Conservation (phyloP, 2,329 filamentous ascomycete species). For the Aureobasidium sp. region DNA sequence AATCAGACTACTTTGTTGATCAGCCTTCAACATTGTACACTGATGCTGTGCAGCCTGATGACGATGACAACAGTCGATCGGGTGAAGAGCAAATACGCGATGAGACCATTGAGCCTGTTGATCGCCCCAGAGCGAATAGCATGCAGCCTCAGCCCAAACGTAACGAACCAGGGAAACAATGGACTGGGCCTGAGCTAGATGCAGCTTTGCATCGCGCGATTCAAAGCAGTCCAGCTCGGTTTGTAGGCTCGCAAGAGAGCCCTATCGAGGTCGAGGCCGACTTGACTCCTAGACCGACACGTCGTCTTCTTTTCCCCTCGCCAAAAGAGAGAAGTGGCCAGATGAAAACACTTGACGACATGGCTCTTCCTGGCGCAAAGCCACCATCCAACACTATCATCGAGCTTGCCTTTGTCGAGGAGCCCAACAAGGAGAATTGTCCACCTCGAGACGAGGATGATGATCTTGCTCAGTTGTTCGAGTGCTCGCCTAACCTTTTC, state of each 20-base stretch:
- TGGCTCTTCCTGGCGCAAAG: conserved; percentile 23
- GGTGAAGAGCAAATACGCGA: conserved; percentile 7
- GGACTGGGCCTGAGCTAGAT: conserved; percentile 20
- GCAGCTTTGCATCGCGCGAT: conserved; percentile 47
- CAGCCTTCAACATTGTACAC: conserved; percentile 18
- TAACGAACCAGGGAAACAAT: conserved; percentile 26
- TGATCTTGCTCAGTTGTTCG: conserved; percentile 58
- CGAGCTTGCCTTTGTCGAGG: conserved; percentile 24
- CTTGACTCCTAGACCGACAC: conserved; percentile 55
- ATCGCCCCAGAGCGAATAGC: conserved; percentile 42
- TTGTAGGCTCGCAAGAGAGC: conserved; percentile 40
- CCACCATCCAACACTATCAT: conserved; percentile 17
- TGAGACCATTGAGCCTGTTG: conserved; percentile 24
- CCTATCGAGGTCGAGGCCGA: conserved; percentile 44
- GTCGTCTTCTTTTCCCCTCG: conserved; percentile 69
- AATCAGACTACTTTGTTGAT: conserved; percentile 18
- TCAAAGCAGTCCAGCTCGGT: conserved; percentile 54
- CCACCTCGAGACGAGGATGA: conserved; percentile 41
- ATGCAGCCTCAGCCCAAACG: conserved; percentile 37
- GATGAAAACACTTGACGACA: conserved; percentile 55
- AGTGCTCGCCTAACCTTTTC: conserved; percentile 47
- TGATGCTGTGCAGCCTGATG: conserved; percentile 18
- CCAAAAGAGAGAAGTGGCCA: conserved; percentile 60
- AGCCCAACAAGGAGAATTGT: conserved; percentile 53
- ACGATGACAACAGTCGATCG: conserved; percentile 2